Percentiles rank a stretch among this genome's conserved stretches.
These are phyloP conservation scores for Dactylellina sp. DNA, from an alignment of 2,329 filamentous ascomycete genomes.

Conservation along the genomic window DNA sequence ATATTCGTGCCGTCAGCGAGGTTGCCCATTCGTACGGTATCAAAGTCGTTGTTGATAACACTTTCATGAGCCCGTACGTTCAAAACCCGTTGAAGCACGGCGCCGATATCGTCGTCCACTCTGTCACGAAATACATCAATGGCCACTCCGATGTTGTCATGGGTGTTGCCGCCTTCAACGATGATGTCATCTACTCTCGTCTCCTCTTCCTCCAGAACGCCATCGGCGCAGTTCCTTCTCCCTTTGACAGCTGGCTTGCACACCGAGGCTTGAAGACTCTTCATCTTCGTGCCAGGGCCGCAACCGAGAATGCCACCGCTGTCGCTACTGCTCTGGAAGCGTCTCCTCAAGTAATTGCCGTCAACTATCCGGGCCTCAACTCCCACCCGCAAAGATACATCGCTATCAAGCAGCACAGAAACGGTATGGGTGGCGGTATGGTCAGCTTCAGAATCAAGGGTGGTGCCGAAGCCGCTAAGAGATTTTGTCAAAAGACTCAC, in stretches of 20 bases:
- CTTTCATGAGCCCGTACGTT: slow-evolving; percentile 94
- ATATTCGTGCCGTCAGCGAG: slow-evolving; percentile 85
- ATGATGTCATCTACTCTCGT: slow-evolving; percentile 78
- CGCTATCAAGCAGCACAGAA: slow-evolving; percentile 88
- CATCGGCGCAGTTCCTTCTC: slow-evolving; percentile 91
- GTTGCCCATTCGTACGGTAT: slow-evolving; percentile 89
- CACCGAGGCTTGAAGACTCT: slow-evolving; percentile 97
- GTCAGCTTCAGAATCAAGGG: slow-evolving; percentile 93
- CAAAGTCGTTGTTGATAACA: slow-evolving; percentile 98
- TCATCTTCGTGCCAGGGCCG: slow-evolving; percentile 88
- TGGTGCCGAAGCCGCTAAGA: slow-evolving; percentile 84
- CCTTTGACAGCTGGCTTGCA: slow-evolving; percentile 98
- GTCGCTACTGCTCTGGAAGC: slow-evolving; percentile 81
- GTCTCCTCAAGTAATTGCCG: slow-evolving; percentile 83
- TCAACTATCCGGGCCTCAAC: slow-evolving; percentile 93
- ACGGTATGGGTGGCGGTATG: slow-evolving; percentile 97
- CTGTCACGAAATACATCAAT: slow-evolving; percentile 99
- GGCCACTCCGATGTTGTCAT: slow-evolving; percentile 96
- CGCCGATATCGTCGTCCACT: slow-evolving; percentile 96
- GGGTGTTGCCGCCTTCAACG: slow-evolving; percentile 96
- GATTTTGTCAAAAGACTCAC: slow-evolving; percentile 88
- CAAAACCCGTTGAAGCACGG: slow-evolving; percentile 96
- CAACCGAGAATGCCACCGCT: slow-evolving; percentile 80
- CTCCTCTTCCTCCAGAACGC: slow-evolving; percentile 96
- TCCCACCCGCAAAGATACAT: slow-evolving; percentile 89